These are phyloP conservation scores for Micractinium conductrix DNA, from an alignment of 139 green algal genomes.

Conservation along the genomic window DNA sequence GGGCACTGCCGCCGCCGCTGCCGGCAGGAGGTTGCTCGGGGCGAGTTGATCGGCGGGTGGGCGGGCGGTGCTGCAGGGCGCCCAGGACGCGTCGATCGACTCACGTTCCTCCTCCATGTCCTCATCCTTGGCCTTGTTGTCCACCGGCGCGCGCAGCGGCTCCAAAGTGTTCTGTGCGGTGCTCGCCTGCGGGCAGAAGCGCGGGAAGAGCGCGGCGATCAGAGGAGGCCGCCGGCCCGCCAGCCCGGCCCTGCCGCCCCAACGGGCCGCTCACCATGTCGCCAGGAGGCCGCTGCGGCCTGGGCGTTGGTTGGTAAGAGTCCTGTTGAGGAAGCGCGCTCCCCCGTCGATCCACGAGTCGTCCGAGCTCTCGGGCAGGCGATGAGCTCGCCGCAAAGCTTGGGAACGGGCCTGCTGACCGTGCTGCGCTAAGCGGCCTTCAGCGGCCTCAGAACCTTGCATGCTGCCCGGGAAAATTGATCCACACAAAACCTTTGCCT, in stretches of 20 bases:
- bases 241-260: not conserved
- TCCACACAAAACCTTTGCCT: too few species aligned
- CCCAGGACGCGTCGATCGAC: conserved; percentile 25
- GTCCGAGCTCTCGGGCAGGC: too few species aligned
- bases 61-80: not conserved
- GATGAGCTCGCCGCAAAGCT: too few species aligned
- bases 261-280: not conserved
- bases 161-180: conserved; percentile 54
- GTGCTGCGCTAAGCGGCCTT: too few species aligned
- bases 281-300: not conserved
- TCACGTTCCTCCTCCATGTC: conserved; percentile 94
- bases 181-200: conserved; percentile 33
- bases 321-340: too few species aligned
- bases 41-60: conserved; percentile 55
- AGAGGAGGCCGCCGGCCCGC: not conserved
- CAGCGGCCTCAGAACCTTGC: too few species aligned
- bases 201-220: not conserved
- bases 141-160: conserved; percentile 66
- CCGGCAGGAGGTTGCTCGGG: conserved; percentile 90
- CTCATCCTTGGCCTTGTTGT: conserved; percentile 94
- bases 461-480: too few species aligned
- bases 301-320: too few species aligned
- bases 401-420: too few species aligned
- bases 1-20: too few species aligned
- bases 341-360: too few species aligned